A percentile compares a stretch with the other conserved stretches of the same genome.
Evolutionary conservation across 345 rosid species (phyloP).

Genomic region (Reutealis trisperma): DNA sequence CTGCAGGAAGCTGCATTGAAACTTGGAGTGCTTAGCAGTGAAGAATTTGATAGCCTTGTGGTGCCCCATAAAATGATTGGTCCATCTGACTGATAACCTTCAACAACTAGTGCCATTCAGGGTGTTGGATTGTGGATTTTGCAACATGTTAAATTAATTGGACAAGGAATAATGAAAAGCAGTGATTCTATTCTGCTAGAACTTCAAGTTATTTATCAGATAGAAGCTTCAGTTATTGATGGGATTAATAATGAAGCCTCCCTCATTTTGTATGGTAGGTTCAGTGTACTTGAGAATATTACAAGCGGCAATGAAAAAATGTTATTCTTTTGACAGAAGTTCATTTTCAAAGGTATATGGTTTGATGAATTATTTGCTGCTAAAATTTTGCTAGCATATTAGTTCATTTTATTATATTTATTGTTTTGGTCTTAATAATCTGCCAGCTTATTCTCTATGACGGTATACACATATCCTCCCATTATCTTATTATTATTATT

Average conservation of each 20-base stretch:
- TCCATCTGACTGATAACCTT: slow-evolving; percentile 55
- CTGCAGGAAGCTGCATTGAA: slow-evolving; percentile 82
- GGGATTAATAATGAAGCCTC: slow-evolving; percentile 23
- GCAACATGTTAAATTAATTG: background rate
- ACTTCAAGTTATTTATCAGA: background rate
- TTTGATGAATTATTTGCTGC: background rate
- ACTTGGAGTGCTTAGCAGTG: slow-evolving; percentile 64
- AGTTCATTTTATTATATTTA: background rate
- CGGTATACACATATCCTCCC: background rate
- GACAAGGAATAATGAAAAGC: background rate
- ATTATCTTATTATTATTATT: background rate
- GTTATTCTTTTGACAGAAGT: background rate
- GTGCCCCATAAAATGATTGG: slow-evolving; percentile 98
- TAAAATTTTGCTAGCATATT: background rate
- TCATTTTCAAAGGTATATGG: too few relatives aligned
- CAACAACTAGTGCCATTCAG: background rate
- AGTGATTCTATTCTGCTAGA: background rate
- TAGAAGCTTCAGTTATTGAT: background rate
- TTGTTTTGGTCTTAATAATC: background rate
- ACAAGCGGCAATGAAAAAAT: background rate
- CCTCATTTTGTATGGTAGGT: slow-evolving; percentile 11
- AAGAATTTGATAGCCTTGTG: slow-evolving; percentile 89
- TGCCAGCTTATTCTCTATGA: background rate
- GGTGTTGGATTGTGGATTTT: background rate
- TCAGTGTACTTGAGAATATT: slow-evolving; percentile 1